phyloP scores from a whole-genome alignment of 192 early-diverging fungal species.

The Podila horticola region DNA sequence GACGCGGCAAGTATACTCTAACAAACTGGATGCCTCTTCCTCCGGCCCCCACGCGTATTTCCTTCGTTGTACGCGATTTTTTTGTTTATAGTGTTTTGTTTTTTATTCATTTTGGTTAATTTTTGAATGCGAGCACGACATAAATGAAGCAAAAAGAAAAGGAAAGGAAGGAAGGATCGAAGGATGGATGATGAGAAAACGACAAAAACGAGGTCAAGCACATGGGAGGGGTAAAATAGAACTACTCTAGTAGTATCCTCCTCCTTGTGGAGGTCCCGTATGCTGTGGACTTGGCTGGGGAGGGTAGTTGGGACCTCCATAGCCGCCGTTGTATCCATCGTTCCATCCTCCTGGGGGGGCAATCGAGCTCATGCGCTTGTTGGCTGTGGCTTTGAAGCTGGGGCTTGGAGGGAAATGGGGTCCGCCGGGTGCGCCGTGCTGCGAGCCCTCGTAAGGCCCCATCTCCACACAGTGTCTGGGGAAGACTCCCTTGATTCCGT shows the following conservation, averaged over 20 bases:
- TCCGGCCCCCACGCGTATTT: neutral
- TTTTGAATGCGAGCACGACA: neutral
- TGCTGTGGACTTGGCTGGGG: conserved; percentile 30
- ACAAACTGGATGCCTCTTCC: neutral
- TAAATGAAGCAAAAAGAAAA: neutral
- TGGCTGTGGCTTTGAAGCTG: conserved; percentile 36
- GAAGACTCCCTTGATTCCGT: conserved; percentile 61
- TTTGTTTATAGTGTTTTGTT: neutral
- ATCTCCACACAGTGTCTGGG: conserved; percentile 63
- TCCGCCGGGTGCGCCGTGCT: conserved; percentile 27
- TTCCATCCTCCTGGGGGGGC: conserved; percentile 20
- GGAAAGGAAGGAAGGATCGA: too few relatives aligned
- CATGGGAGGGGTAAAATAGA: neutral
- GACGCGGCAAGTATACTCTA: too few relatives aligned
- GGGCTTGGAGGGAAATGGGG: conserved; percentile 36
- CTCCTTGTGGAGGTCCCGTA: conserved; percentile 13
- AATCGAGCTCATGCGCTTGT: conserved; percentile 50
- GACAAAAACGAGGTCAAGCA: neutral
- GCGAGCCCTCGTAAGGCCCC: conserved; percentile 28
- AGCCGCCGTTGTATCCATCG: conserved; percentile 1
- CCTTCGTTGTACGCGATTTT: neutral
- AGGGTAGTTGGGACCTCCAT: conserved; percentile 2
- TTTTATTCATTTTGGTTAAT: neutral
- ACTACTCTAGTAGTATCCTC: conserved; percentile 21
- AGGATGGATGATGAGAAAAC: neutral